These are phyloP conservation scores for Fusarium sp. DNA, from an alignment of 2,329 filamentous ascomycete genomes.

Conservation along the genomic window DNA sequence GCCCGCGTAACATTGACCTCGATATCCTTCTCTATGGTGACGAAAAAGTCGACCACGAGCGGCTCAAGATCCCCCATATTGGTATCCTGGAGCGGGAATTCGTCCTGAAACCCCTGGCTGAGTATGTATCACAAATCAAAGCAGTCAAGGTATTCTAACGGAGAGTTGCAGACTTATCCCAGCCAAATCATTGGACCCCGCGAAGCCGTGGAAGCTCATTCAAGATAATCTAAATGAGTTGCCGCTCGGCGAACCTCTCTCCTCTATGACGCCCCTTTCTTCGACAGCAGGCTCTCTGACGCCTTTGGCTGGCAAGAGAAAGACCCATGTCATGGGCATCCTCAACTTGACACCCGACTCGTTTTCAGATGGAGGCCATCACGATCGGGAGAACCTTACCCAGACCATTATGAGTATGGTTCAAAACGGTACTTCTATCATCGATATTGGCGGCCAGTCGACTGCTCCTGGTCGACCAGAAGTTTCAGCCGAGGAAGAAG, in stretches of 20 bases:
- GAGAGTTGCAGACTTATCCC: slow-evolving; percentile 64
- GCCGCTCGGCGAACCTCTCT: slow-evolving; percentile 63
- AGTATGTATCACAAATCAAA: slow-evolving; percentile 63
- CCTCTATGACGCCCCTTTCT: slow-evolving; percentile 70
- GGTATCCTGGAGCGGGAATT: slow-evolving; percentile 93
- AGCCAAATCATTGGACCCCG: slow-evolving; percentile 64
- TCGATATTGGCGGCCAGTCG: slow-evolving; percentile 95
- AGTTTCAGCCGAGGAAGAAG: slow-evolving; percentile 79
- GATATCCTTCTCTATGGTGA: slow-evolving; percentile 89
- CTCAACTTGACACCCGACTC: slow-evolving; percentile 96
- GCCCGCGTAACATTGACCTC: slow-evolving; percentile 92
- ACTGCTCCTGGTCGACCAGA: slow-evolving; percentile 82
- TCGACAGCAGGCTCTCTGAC: slow-evolving; percentile 65
- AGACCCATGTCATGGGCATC: slow-evolving; percentile 91
- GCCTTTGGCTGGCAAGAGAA: slow-evolving; percentile 68
- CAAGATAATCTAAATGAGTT: slow-evolving; percentile 73
- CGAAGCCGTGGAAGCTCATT: slow-evolving; percentile 70
- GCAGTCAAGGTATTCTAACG: slow-evolving; percentile 7
- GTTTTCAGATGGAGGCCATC: slow-evolving; percentile 89
- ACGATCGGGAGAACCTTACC: slow-evolving; percentile 68
- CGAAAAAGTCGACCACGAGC: slow-evolving; percentile 73
- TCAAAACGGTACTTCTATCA: slow-evolving; percentile 79
- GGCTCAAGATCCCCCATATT: slow-evolving; percentile 86
- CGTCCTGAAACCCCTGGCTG: slow-evolving; percentile 86
- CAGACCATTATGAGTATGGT: slow-evolving; percentile 73